Base-by-base conservation (phyloP, 805 yeast genomes). In the Metschnikowia reukaufii region DNA sequence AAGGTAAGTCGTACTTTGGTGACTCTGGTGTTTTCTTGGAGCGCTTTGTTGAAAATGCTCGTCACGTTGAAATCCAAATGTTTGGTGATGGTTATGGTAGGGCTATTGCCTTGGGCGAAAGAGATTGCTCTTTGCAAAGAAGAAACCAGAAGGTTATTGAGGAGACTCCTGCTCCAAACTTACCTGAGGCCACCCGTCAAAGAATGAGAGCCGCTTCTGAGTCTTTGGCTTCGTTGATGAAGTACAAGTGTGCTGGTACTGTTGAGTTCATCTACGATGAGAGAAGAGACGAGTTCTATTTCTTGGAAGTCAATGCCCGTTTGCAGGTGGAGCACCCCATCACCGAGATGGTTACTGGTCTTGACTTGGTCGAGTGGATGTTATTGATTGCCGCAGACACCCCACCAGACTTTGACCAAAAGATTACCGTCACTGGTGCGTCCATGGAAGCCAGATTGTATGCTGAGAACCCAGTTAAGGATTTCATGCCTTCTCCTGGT, bases 341-440 rank as follows among this genome's bases (percentile, higher is more conserved):
- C 59, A 92, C 99, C 23, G 99, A 92, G 70, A 76, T 83, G 82
- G 96, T 88, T 34, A 92, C 97, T 16, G 97, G 97, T 2, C 72
- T 91, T 44, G 99, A 92, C 68, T 74, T 92, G 53, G 98, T 92
- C 17, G 97, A 94, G 67, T 89, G 97, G 97, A 94, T 94, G 99
- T 72, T 92, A 52, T 73, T 76, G 57, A 86, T 92, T 63, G 97
- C 97, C 29, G 96, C 96, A 31, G 91, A 88, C 62, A 78, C 78
- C 55, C 84, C 97, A 4, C 96, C 96, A 5, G 88, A 84, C 62
- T 88, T 90, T 58, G 59, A 69, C 32, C 79, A 77, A 52, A 67
- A 70, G 35, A 75, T 89, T 42, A 72, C 67, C 12, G 81, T 84
- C 31, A 76, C 79, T 39, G 98, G 99, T 55, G 96, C 95, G 0